Evolutionary conservation across 2,329 filamentous ascomycete genomes (phyloP), one percentile per base, ranked within the genome.

Genomic region (Fusarium nelsonii): DNA sequence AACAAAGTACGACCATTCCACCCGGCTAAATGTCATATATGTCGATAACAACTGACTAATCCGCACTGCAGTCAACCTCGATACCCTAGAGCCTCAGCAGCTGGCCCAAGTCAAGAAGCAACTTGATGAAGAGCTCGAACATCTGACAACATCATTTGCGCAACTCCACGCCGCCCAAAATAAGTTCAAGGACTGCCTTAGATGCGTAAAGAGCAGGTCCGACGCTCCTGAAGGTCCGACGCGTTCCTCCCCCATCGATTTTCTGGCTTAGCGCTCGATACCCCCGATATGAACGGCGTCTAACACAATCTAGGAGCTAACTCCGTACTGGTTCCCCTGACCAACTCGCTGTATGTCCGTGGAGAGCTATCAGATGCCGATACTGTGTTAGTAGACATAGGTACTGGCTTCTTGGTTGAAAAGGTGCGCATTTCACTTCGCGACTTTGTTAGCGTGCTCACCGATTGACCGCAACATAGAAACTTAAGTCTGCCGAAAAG

Each of bases 81-180:
- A 91, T 74, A 89, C 87, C 65, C 91, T 99, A 75, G 92, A 91
- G 74, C 85, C 91, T 28, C 92, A 93, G 71, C 95, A 97, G 82
- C 91, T 99, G 72, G 91, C 89, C 72, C 90, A 93, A 74, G 91
- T 99, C 73, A 97, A 99, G 85, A 94, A 96, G 80, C 95, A 97
- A 80, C 91, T 99, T 71, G 95, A 97, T 79, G 91, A 96, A 76
- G 96, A 99, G 82, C 91, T 99, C 70, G 93, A 97, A 78, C 95
- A 98, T 83, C 88, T 99, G 71, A 97, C 93, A 3, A 88, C 85
- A 59, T 98, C 96, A 11, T 97, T 97, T 83, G 87, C 91, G 51
- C 96, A 97, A 78, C 89, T 99, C 3, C 92, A 94, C 69, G 90
- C 91, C 53, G 96, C 96, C 4, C 96, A 98, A 79, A 87, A 89